These are phyloP conservation scores for Sclerotinia trifoliorum DNA, from an alignment of 2,329 filamentous ascomycete species.

Conservation along the genomic window DNA sequence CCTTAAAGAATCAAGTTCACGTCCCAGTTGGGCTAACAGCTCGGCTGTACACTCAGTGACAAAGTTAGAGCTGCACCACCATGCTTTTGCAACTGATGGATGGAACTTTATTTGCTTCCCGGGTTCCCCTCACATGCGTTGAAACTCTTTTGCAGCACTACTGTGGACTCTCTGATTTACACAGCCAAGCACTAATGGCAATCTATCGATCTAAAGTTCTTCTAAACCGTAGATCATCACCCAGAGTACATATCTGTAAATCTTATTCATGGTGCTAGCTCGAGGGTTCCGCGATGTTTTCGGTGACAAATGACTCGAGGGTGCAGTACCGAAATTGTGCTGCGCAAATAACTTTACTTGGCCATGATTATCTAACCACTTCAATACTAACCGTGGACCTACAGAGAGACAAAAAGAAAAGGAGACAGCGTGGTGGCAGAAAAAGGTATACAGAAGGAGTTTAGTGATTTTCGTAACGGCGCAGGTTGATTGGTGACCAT, in stretches of 20 bases:
- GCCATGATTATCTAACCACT: too few species aligned
- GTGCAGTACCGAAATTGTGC: not conserved
- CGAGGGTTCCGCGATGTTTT: not conserved
- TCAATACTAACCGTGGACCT: not conserved
- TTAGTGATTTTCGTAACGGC: not conserved
- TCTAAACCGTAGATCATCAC: constrained; percentile 11
- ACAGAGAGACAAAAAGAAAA: not conserved
- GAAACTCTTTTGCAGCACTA: constrained; percentile 14
- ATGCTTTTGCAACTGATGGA: not conserved
- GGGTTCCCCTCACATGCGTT: constrained; percentile 8
- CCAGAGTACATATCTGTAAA: not conserved
- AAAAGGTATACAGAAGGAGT: not conserved
- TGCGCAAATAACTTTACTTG: not conserved
- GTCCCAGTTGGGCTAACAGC: constrained; percentile 5
- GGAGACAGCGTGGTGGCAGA: not conserved
- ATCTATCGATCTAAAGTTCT: not conserved
- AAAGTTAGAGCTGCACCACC: not conserved
- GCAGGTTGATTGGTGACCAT: constrained; percentile 10
- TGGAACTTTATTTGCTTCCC: constrained; percentile 2
- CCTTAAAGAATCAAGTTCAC: not conserved
- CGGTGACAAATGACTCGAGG: not conserved
- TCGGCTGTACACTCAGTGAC: not conserved
- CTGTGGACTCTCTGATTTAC: not conserved
- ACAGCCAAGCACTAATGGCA: not conserved
- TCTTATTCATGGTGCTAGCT: not conserved